Evolutionary conservation across 352 stramenopile species (phyloP).

Genomic region (Achlya hypogyna): DNA sequence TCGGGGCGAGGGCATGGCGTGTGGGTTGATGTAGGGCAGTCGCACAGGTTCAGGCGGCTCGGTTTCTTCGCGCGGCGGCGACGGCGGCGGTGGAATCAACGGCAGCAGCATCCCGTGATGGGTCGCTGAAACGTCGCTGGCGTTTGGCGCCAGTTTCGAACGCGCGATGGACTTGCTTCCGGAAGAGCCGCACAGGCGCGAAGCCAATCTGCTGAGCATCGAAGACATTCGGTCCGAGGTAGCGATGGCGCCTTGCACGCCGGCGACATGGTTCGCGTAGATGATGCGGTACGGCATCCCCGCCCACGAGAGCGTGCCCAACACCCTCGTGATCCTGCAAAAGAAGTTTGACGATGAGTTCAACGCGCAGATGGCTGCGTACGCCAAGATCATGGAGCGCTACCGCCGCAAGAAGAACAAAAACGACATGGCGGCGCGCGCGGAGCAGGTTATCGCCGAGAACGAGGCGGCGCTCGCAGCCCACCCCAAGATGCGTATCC

Average conservation of each 20-base stretch:
- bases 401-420: slow-evolving; percentile 35
- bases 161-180: slow-evolving; percentile 10
- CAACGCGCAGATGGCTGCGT: slow-evolving; percentile 30
- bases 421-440: slow-evolving; percentile 30
- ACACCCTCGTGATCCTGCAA: slow-evolving; percentile 40
- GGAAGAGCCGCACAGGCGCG: slow-evolving; percentile 29
- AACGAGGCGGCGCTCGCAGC: slow-evolving; percentile 23
- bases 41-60: neutral
- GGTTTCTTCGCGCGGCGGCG: neutral
- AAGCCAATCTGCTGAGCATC: slow-evolving; percentile 34
- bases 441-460: slow-evolving; percentile 16
- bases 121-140: too few species aligned
- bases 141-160: neutral
- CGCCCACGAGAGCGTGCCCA: slow-evolving; percentile 28
- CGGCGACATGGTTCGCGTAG: slow-evolving; percentile 19
- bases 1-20: neutral
- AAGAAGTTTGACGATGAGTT: slow-evolving; percentile 58
- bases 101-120: neutral
- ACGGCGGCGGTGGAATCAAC: neutral
- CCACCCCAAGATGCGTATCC: slow-evolving; percentile 36
- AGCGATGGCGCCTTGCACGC: neutral
- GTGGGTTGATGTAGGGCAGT: neutral
- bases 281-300: slow-evolving; percentile 45
- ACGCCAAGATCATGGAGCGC: slow-evolving; percentile 38
- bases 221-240: slow-evolving; percentile 62